Conservation (phyloP, 1,284 basidiomycete species). For the Puccinia sorghi region DNA sequence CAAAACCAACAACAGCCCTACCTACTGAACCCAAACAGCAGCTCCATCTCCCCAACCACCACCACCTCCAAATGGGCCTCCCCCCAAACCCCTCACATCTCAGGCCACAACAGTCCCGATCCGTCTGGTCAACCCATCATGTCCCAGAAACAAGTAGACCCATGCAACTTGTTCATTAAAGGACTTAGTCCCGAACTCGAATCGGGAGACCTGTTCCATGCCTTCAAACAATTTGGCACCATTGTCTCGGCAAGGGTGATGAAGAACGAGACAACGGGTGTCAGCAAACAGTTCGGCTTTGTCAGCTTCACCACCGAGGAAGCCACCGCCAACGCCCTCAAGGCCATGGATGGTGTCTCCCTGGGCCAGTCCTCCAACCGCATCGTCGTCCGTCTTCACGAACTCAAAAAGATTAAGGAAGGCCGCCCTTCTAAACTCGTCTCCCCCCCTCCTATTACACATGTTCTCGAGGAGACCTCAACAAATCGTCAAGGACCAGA, state of each 20-base stretch:
- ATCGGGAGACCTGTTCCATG: conserved; percentile 74
- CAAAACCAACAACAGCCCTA: conserved; percentile 56
- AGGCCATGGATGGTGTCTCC: conserved; percentile 73
- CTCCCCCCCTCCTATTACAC: not conserved
- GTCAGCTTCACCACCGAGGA: conserved; percentile 67
- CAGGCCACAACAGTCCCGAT: conserved; percentile 68
- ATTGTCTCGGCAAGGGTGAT: conserved; percentile 79
- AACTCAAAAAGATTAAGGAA: conserved; percentile 81
- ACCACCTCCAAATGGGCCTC: conserved; percentile 61
- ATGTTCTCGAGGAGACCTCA: not conserved
- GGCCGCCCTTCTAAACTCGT: conserved; percentile 55
- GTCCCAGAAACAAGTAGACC: conserved; percentile 82
- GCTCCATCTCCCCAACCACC: conserved; percentile 60
- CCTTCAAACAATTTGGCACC: conserved; percentile 64
- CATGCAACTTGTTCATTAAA: conserved; percentile 80
- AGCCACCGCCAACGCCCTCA: conserved; percentile 70
- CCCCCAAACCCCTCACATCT: conserved; percentile 71
- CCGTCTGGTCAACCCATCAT: conserved; percentile 69
- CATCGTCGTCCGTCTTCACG: conserved; percentile 80
- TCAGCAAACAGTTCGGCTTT: conserved; percentile 91
- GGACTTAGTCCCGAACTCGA: conserved; percentile 81
- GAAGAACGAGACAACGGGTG: conserved; percentile 74
- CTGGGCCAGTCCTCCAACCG: conserved; percentile 68
- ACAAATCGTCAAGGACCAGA: not conserved
- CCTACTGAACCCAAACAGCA: conserved; percentile 64